These are phyloP conservation scores for Mycosphaerella arachidis DNA, from an alignment of 2,329 filamentous ascomycete genomes.

Conservation along the genomic window DNA sequence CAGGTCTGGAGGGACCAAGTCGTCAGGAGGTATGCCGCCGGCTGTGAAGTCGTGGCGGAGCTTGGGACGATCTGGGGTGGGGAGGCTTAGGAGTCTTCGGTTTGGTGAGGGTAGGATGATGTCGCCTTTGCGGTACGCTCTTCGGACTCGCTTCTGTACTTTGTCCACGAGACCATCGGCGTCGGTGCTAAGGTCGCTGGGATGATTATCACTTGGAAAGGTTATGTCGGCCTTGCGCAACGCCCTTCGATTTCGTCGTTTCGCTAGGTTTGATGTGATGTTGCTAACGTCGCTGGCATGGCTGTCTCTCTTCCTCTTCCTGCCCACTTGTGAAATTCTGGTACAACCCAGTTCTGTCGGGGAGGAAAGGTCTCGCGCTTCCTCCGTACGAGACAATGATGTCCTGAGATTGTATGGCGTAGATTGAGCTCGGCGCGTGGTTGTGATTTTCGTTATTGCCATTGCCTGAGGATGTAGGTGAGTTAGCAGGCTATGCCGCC, in stretches of 20 bases:
- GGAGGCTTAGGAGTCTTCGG: background rate
- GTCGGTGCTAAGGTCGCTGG: background rate
- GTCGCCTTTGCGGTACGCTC: background rate
- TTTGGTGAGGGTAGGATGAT: background rate
- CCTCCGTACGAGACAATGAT: background rate
- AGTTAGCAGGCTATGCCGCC: too few species aligned
- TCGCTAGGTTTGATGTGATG: too few species aligned
- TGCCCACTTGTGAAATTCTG: background rate
- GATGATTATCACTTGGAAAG: too few species aligned
- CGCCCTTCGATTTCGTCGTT: too few species aligned
- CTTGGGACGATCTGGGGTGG: background rate
- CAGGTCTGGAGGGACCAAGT: background rate
- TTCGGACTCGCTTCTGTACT: background rate
- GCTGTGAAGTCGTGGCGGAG: background rate
- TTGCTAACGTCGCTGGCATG: background rate
- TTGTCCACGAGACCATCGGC: background rate
- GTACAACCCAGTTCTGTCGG: background rate
- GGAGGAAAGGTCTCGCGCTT: background rate
- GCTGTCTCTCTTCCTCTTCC: background rate
- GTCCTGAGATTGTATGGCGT: background rate
- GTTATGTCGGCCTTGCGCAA: too few species aligned
- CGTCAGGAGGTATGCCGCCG: background rate
- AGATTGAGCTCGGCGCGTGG: background rate
- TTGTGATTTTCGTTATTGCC: background rate
- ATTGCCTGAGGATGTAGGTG: background rate